These are phyloP conservation scores for Glycyrrhiza uralensis DNA, from an alignment of 306 rosid species.

Conservation along the genomic window DNA sequence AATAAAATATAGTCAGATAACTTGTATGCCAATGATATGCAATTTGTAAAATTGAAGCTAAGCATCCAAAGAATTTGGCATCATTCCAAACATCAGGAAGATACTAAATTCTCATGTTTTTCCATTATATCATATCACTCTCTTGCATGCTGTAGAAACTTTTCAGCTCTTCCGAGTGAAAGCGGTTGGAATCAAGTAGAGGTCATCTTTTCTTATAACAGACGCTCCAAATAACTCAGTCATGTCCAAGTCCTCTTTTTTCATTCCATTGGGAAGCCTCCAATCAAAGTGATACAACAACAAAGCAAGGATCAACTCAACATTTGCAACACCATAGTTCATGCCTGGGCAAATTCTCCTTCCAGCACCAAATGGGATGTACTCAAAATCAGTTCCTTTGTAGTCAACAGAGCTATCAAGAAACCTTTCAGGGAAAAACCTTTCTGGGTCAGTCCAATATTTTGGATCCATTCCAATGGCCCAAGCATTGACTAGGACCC, in stretches of 20 bases:
- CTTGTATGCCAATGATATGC: no score
- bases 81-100: no score
- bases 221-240: constrained; percentile 8
- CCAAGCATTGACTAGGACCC: constrained; percentile 30
- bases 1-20: no score
- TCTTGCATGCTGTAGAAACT: background rate
- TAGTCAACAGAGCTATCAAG: background rate
- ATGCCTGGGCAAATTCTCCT: constrained; percentile 25
- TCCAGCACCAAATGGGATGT: constrained; percentile 36
- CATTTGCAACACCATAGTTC: constrained; percentile 8
- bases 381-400: constrained; percentile 13
- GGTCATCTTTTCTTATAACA: background rate
- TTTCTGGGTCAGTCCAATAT: constrained; percentile 10
- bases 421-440: constrained; percentile 27
- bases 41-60: no score
- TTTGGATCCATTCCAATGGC: constrained; percentile 37
- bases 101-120: no score
- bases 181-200: background rate
- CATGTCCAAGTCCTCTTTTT: constrained; percentile 20
- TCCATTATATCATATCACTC: no score
- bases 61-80: no score
- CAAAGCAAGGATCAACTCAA: constrained; percentile 19
- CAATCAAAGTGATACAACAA: constrained; percentile 28
- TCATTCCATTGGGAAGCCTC: constrained; percentile 4
- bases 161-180: background rate